Evolutionary conservation across 2,329 filamentous ascomycete genomes (phyloP).

Genomic region (Hypoxylon sp.): DNA sequence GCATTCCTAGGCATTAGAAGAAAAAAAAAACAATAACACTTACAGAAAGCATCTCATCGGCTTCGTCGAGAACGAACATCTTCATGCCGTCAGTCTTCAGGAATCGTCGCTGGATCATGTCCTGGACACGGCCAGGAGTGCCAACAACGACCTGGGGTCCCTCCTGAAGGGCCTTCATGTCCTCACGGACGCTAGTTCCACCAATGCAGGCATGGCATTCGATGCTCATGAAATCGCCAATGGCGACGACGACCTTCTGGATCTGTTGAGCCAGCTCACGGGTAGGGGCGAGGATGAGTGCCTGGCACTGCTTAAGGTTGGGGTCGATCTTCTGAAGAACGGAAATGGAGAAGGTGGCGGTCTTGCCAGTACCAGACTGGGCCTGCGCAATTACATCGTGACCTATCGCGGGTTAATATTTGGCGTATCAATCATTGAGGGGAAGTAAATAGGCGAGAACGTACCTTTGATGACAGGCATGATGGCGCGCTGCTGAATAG

Average conservation of each 20-base stretch:
- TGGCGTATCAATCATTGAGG: conserved; percentile 23
- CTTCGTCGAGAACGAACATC: conserved; percentile 99
- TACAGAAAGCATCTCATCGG: conserved; percentile 98
- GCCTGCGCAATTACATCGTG: conserved; percentile 99
- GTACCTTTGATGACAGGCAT: conserved; percentile 99
- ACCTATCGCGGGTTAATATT: conserved; percentile 65
- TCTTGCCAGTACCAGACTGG: conserved; percentile 99
- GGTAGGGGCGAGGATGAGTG: conserved; percentile 96
- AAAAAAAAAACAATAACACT: conserved; percentile 53
- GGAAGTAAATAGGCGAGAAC: conserved; percentile 53
- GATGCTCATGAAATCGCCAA: conserved; percentile 99
- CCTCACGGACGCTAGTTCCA: conserved; percentile 96
- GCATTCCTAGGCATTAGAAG: conserved; percentile 30
- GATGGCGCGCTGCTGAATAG: conserved; percentile 99
- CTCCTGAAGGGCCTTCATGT: conserved; percentile 97
- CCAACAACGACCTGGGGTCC: conserved; percentile 98
- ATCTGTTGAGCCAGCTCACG: conserved; percentile 99
- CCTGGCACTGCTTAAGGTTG: conserved; percentile 96
- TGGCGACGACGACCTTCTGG: conserved; percentile 98
- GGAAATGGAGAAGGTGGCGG: conserved; percentile 99
- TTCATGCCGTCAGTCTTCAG: conserved; percentile 98
- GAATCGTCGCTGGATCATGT: conserved; percentile 99
- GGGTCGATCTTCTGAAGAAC: conserved; percentile 99
- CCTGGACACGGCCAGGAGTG: conserved; percentile 97
- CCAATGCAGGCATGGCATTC: conserved; percentile 99